Percentiles rank a stretch among this genome's conserved stretches.
Evolutionary conservation across 2,329 filamentous ascomycete species (phyloP).

Genomic region (Colletotrichum incanum): DNA sequence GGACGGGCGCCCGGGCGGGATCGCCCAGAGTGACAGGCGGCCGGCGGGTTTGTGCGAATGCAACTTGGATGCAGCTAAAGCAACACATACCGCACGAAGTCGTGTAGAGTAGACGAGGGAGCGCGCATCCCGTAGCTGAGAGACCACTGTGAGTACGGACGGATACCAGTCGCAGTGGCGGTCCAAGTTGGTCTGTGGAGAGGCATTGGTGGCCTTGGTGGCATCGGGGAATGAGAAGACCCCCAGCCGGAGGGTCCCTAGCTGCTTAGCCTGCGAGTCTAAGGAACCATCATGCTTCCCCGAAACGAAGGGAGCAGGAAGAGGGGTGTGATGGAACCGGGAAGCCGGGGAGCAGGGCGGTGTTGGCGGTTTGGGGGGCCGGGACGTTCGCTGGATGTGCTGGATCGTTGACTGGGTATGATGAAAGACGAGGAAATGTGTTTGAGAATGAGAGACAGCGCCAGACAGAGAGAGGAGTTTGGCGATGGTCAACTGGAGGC

Average conservation of each 20-base stretch:
- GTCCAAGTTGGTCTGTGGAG: conserved; percentile 29
- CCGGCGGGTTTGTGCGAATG: conserved; percentile 24
- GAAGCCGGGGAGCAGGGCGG: conserved; percentile 37
- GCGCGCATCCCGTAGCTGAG: not conserved
- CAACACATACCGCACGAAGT: conserved; percentile 7
- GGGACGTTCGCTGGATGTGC: no score
- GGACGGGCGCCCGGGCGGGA: conserved; percentile 23
- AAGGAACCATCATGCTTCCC: conserved; percentile 41
- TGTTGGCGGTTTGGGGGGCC: not conserved
- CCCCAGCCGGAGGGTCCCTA: conserved; percentile 38
- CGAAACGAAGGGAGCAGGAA: conserved; percentile 39
- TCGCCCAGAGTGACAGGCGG: conserved; percentile 38
- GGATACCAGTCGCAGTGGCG: conserved; percentile 24
- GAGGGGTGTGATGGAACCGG: conserved; percentile 36
- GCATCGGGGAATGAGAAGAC: conserved; percentile 36
- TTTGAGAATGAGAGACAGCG: not conserved
- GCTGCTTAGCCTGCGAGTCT: conserved; percentile 31
- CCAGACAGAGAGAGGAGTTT: not conserved
- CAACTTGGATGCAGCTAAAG: conserved; percentile 26
- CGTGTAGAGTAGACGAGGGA: not conserved
- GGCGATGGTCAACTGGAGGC: not conserved
- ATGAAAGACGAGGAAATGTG: not conserved
- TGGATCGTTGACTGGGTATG: not conserved
- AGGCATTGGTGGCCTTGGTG: conserved; percentile 32
- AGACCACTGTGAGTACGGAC: not conserved